Conservation (phyloP, 2,329 filamentous ascomycete genomes). For the Aspergillus puulaauensis region DNA sequence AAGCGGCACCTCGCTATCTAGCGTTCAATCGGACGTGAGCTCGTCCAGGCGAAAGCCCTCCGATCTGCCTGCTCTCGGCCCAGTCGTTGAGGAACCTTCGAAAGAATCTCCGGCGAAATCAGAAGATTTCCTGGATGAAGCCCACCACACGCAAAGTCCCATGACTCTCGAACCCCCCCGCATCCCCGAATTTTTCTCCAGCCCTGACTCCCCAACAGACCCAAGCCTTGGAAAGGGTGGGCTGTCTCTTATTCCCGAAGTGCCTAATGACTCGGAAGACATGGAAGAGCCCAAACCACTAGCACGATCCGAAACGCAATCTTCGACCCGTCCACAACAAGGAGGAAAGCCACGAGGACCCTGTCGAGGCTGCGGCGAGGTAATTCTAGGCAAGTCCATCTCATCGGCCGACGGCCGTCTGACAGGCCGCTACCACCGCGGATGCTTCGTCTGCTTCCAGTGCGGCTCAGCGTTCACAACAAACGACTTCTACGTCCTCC, state of each 20-base stretch:
- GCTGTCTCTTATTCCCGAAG: conserved; percentile 35
- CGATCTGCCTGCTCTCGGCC: conserved; percentile 47
- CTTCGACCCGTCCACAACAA: conserved; percentile 42
- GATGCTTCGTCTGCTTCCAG: conserved; percentile 87
- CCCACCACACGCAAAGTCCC: conserved; percentile 35
- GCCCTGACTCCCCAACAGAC: conserved; percentile 51
- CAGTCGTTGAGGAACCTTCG: conserved; percentile 58
- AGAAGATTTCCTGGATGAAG: conserved; percentile 23
- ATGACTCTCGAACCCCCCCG: conserved; percentile 29
- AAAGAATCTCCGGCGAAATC: conserved; percentile 16
- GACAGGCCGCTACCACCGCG: conserved; percentile 90
- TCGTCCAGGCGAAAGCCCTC: conserved; percentile 30
- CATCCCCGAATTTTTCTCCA: conserved; percentile 31
- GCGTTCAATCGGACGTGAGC: conserved; percentile 49
- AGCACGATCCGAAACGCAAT: conserved; percentile 26
- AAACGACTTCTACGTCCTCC: conserved; percentile 86
- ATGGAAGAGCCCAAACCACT: conserved; percentile 12
- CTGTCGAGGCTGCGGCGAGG: conserved; percentile 77
- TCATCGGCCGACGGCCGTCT: conserved; percentile 90
- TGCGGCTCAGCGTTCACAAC: conserved; percentile 81
- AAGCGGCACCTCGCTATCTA: conserved; percentile 63
- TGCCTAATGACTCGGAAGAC: conserved; percentile 9
- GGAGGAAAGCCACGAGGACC: conserved; percentile 60
- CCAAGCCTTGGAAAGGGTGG: conserved; percentile 41
- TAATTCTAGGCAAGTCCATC: conserved; percentile 86